Evolutionary conservation across 768 basidiomycete genomes (phyloP), one percentile per base, ranked within the genome.

Genomic region (Roridomyces roridus): DNA sequence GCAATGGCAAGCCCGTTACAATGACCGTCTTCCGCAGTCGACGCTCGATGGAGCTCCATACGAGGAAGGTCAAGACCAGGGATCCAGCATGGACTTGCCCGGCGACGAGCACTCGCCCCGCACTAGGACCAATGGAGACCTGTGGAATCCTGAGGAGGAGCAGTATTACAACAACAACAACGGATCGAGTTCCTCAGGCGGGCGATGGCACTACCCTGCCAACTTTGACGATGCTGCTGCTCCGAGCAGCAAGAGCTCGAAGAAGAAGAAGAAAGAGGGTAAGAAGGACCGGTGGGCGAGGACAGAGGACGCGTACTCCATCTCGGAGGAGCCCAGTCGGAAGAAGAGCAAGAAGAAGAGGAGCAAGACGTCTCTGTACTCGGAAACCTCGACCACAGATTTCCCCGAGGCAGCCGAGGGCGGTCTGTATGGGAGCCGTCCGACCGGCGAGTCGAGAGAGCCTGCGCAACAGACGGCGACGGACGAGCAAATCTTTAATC

Each of bases 271-370:
- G 72, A 86, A 88, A 74, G 87, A 87, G 64, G 83, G 84, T 47
- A 94, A 92, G 82, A 93, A 94, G 72, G 92, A 94, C 65, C 78
- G 92, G 55, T 94, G 89, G 88, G 91, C 87, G 56, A 80, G 89
- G 71, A 93, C 92, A 28, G 91, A 92, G 72, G 92, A 94, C 69
- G 92, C 92, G 29, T 89, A 93, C 65, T 77, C 75, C 65, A 73
- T 83, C 65, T 83, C 76, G 64, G 77, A 74, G 56, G 78, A 74
- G 60, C 73, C 69, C 45, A 68, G 70, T 48, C 71, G 67, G 64
- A 81, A 76, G 68, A 90, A 83, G 76, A 82, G 76, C 59, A 89
- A 86, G 76, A 87, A 83, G 74, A 83, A 82, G 68, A 80, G 73
- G 62, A 77, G 75, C 61, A 78, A 75, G 57, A 76, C 80, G 18